Percentiles rank a stretch among this genome's conserved stretches.
Evolutionary conservation across 169 alveolate genomes (phyloP).

Genomic region (Eimeria maxima): DNA sequence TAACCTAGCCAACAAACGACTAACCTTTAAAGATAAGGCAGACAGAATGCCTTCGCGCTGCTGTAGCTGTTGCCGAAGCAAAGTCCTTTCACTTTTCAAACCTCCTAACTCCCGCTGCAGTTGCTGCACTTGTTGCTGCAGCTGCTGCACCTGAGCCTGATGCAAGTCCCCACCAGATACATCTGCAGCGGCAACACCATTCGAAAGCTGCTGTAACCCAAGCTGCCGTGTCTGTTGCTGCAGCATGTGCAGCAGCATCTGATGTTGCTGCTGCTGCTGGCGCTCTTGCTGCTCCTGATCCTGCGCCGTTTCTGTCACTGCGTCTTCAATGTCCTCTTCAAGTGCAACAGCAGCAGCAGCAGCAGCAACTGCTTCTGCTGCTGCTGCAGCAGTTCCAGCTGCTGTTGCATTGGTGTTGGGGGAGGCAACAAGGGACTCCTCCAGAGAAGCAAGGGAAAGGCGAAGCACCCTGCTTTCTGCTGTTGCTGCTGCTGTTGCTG

Average conservation of each 20-base stretch:
- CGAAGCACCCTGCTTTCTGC: neutral
- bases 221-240: neutral
- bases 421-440: neutral
- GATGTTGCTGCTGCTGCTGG: neutral
- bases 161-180: neutral
- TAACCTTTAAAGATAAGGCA: neutral
- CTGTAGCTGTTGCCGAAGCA: constrained; percentile 2
- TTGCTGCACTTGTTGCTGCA: too few relatives aligned
- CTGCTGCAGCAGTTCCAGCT: neutral
- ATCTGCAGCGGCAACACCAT: neutral
- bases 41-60: constrained; percentile 28
- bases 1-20: neutral
- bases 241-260: too few relatives aligned
- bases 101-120: too few relatives aligned
- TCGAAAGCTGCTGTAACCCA: neutral
- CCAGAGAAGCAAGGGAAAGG: neutral
- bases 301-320: neutral
- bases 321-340: neutral
- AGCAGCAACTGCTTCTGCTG: too few relatives aligned
- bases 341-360: too few relatives aligned
- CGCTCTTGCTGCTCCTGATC: neutral
- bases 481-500: neutral
- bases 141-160: too few relatives aligned
- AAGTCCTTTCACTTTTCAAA: too few relatives aligned
- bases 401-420: neutral